phyloP scores from a whole-genome alignment of 1,284 basidiomycete species.

The Trametes versicolor region DNA sequence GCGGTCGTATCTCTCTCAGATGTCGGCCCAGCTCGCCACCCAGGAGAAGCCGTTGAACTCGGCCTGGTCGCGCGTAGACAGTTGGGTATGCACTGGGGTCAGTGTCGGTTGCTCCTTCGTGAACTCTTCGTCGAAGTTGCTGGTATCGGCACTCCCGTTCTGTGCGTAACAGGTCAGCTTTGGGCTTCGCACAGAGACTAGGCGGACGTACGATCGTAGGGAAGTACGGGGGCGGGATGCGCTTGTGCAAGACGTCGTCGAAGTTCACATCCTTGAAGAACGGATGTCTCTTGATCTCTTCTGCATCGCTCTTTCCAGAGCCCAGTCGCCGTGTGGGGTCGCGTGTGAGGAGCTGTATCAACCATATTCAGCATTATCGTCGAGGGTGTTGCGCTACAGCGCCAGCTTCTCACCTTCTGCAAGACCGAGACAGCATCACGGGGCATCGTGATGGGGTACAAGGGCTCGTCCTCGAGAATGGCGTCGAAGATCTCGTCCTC shows the following conservation, averaged over 20 bases:
- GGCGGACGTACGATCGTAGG: conserved; percentile 84
- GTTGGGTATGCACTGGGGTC: conserved; percentile 96
- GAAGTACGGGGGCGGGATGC: conserved; percentile 97
- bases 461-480: conserved; percentile 96
- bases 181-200: conserved; percentile 22
- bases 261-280: conserved; percentile 99
- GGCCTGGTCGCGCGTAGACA: conserved; percentile 92
- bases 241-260: conserved; percentile 96
- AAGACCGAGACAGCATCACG: conserved; percentile 96
- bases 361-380: background rate
- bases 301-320: conserved; percentile 92
- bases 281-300: conserved; percentile 97
- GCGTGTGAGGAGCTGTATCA: conserved; percentile 85
- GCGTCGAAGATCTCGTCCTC: conserved; percentile 99
- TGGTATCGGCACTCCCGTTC: conserved; percentile 84
- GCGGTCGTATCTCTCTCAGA: conserved; percentile 44
- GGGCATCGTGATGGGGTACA: conserved; percentile 99
- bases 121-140: conserved; percentile 97
- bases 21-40: conserved; percentile 82
- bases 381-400: background rate
- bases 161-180: conserved; percentile 43
- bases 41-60: conserved; percentile 98
- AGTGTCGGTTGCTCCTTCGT: conserved; percentile 97
- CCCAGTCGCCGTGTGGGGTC: conserved; percentile 96
- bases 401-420: conserved; percentile 73